Conservation (phyloP, 2,329 filamentous ascomycete genomes). For the Xylaria sp. region DNA sequence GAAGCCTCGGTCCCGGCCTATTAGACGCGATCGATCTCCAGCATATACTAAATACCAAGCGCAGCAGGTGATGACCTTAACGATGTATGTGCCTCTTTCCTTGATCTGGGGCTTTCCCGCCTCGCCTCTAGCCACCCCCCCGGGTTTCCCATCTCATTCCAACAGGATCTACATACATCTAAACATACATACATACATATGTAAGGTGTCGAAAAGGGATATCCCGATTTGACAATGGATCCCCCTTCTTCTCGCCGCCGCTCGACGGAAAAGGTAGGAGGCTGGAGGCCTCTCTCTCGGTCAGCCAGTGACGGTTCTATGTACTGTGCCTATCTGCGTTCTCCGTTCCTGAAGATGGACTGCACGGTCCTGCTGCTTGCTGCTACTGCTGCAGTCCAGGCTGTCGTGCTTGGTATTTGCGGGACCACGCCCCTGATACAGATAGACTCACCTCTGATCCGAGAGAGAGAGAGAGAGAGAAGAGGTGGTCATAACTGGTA, state of each 20-base stretch:
- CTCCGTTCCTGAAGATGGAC: neutral
- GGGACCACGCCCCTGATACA: no score
- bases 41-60: conserved; percentile 1
- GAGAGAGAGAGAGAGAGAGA: no score
- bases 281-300: neutral
- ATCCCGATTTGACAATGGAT: neutral
- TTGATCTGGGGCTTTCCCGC: no score
- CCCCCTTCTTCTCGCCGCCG: neutral
- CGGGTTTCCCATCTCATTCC: neutral
- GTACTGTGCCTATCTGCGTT: neutral
- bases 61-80: no score
- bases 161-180: neutral
- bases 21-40: conserved; percentile 5
- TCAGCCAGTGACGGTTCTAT: conserved; percentile 1
- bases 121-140: no score
- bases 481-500: no score
- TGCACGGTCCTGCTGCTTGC: neutral
- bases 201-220: no score
- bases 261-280: neutral
- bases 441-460: no score
- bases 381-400: conserved; percentile 8
- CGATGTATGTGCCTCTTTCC: no score
- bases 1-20: conserved; percentile 3
- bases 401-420: conserved; percentile 8
- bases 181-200: no score